A percentile compares a stretch with the other conserved stretches of the same genome.
These are phyloP conservation scores for Yarrowia sp. DNA, from an alignment of 805 yeast genomes.

Conservation along the genomic window DNA sequence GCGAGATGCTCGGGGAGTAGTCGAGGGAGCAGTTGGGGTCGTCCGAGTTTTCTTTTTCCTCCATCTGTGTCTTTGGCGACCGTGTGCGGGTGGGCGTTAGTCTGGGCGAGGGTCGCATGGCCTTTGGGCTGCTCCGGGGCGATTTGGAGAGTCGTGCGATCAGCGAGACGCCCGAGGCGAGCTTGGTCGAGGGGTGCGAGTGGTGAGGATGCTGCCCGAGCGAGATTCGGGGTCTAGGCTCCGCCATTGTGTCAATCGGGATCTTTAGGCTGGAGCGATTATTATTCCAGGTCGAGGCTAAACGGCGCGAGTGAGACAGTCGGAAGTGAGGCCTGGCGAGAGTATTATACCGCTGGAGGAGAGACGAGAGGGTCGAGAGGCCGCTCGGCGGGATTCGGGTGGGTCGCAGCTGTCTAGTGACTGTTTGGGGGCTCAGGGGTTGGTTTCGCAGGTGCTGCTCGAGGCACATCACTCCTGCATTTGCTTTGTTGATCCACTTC, in stretches of 20 bases:
- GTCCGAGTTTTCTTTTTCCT: conserved; percentile 8
- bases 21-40: background rate
- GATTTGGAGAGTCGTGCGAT: conserved; percentile 15
- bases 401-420: background rate
- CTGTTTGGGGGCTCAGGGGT: conserved; percentile 6
- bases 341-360: too few relatives aligned
- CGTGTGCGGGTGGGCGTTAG: background rate
- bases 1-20: background rate
- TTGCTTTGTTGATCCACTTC: conserved; percentile 18
- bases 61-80: background rate
- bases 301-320: too few relatives aligned
- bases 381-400: too few relatives aligned
- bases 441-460: conserved; percentile 18
- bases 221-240: background rate
- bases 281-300: conserved; percentile 5
- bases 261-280: background rate
- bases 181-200: background rate
- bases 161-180: background rate
- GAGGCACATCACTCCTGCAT: conserved; percentile 25
- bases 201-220: conserved; percentile 9
- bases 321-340: too few relatives aligned
- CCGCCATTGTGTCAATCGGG: conserved; percentile 1
- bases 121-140: background rate
- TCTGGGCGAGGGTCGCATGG: conserved; percentile 2
- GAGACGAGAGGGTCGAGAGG: too few relatives aligned